These are phyloP conservation scores for Tetraselmis chui DNA, from an alignment of 139 green algal species.

Conservation along the genomic window DNA sequence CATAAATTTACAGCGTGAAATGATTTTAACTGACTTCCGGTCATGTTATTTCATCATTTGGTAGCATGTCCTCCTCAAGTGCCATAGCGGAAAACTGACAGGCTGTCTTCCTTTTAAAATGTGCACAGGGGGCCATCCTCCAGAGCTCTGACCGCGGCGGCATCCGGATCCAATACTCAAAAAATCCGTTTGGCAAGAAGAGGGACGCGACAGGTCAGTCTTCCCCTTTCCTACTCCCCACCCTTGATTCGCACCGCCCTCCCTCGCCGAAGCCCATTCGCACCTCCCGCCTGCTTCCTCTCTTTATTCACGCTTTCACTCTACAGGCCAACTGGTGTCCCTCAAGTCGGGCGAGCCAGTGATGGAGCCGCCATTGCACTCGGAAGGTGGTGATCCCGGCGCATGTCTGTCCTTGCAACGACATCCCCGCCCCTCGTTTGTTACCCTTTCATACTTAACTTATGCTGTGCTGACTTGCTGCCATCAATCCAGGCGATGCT, in stretches of 20 bases:
- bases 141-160: conserved; percentile 67
- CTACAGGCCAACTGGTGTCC: neutral
- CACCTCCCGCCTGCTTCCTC: neutral
- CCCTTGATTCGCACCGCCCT: neutral
- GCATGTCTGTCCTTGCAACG: neutral
- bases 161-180: conserved; percentile 83
- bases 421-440: neutral
- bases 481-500: neutral
- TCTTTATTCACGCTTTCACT: neutral
- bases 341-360: neutral
- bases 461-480: neutral
- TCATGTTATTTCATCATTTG: too few species aligned
- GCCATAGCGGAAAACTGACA: too few species aligned
- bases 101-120: too few species aligned
- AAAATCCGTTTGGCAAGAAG: conserved; percentile 87
- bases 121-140: conserved; percentile 59
- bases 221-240: too few species aligned
- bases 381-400: neutral
- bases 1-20: neutral
- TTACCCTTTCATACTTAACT: too few species aligned
- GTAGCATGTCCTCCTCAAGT: too few species aligned
- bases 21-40: too few species aligned
- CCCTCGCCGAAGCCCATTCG: neutral
- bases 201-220: conserved; percentile 40
- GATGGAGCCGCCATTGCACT: neutral